Percentiles rank a stretch among this genome's conserved stretches.
Conservation (phyloP, 441 rosid genomes). For the Brassica balearica region DNA sequence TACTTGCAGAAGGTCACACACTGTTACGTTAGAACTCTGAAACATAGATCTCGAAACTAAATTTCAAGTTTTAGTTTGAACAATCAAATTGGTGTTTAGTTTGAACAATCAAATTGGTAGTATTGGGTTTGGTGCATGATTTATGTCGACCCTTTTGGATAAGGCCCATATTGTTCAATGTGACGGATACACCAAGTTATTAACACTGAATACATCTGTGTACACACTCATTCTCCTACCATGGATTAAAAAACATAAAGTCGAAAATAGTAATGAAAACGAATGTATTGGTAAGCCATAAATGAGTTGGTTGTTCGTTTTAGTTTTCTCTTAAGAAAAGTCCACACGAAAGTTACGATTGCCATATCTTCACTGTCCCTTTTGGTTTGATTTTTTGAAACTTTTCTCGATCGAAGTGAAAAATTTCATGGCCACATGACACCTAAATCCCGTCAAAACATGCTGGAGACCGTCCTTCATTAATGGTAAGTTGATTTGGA, state of each 20-base stretch:
- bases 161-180: conserved; percentile 18
- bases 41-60: neutral
- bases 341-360: conserved; percentile 34
- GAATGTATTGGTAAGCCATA: conserved; percentile 39
- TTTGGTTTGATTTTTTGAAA: conserved; percentile 25
- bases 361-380: conserved; percentile 10
- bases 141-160: conserved; percentile 1
- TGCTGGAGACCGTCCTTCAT: conserved; percentile 28
- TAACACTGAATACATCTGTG: conserved; percentile 24
- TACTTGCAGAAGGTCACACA: neutral
- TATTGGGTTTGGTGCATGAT: conserved; percentile 10
- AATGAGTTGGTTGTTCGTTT: conserved; percentile 42
- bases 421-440: conserved; percentile 30
- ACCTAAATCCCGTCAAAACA: conserved; percentile 27
- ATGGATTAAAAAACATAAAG: conserved; percentile 10
- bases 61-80: neutral
- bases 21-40: conserved; percentile 5
- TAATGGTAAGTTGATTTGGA: neutral
- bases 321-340: conserved; percentile 30
- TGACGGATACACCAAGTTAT: neutral
- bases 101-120: neutral
- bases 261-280: conserved; percentile 24
- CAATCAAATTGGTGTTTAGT: neutral
- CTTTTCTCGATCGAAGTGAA: conserved; percentile 30
- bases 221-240: conserved; percentile 22